Evolutionary conservation across 306 rosid genomes (phyloP).

Genomic region (Pterocarpus macrocarpus): DNA sequence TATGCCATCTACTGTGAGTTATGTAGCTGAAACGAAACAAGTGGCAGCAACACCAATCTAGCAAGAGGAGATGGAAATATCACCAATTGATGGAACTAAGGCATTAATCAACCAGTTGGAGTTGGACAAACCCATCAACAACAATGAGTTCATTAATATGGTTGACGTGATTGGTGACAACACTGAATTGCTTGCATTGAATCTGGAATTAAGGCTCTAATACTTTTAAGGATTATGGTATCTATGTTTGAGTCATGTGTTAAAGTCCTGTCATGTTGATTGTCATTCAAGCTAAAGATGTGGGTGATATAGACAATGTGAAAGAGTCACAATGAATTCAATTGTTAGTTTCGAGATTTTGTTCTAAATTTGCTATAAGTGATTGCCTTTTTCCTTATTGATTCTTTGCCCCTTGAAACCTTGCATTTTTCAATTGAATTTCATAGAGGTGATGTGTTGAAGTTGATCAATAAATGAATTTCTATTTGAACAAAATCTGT

Average conservation of each 20-base stretch:
- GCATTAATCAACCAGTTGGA: conserved; percentile 43
- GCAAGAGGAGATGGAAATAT: background rate
- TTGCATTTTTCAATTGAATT: too few species aligned
- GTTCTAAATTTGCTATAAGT: too few species aligned
- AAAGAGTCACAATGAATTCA: background rate
- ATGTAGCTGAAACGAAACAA: background rate
- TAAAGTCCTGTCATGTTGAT: background rate
- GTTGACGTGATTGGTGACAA: conserved; percentile 13
- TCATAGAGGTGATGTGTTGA: background rate
- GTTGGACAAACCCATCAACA: conserved; percentile 53
- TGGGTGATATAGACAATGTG: background rate
- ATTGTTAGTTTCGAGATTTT: background rate
- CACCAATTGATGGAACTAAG: conserved; percentile 42
- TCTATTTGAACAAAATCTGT: background rate
- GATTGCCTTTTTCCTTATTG: background rate
- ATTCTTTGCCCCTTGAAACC: background rate
- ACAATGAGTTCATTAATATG: background rate
- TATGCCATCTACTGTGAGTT: background rate
- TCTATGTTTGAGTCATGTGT: background rate
- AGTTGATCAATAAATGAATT: background rate
- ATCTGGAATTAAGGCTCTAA: conserved; percentile 58
- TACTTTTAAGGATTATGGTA: background rate
- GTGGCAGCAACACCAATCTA: background rate
- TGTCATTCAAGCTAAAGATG: background rate
- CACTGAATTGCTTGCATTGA: conserved; percentile 25